Conservation (phyloP, 208 protist species). For the Leptomonas seymouri region DNA sequence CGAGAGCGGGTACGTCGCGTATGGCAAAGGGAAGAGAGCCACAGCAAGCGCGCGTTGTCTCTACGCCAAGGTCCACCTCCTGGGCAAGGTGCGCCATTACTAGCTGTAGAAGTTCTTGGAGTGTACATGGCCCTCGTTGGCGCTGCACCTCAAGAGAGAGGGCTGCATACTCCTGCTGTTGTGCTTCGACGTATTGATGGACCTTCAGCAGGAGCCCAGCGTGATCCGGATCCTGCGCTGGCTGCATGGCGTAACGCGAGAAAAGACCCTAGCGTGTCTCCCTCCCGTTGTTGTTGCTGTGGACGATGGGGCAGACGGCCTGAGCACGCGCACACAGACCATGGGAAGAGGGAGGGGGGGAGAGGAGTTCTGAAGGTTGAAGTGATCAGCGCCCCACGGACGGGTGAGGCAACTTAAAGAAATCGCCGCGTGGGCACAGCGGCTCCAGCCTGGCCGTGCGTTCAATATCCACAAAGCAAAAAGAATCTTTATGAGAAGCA, state of each 20-base stretch:
- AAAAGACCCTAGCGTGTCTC: not conserved
- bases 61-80: not conserved
- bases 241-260: not conserved
- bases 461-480: no score
- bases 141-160: constrained; percentile 21
- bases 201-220: constrained; percentile 5
- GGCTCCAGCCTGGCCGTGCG: no score
- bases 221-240: not conserved
- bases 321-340: no score
- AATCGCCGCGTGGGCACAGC: no score
- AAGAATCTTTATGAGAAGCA: no score
- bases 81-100: constrained; percentile 9
- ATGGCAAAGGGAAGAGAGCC: constrained; percentile 57
- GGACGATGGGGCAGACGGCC: no score
- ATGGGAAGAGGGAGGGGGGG: no score
- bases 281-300: not conserved
- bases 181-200: constrained; percentile 14
- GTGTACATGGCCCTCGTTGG: constrained; percentile 19
- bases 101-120: constrained; percentile 15
- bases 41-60: not conserved
- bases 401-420: no score
- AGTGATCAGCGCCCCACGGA: no score
- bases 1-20: constrained; percentile 55
- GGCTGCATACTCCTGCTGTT: constrained; percentile 9
- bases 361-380: no score